Base-by-base conservation (phyloP, 768 basidiomycete species). In the Rhodotorula toruloides region DNA sequence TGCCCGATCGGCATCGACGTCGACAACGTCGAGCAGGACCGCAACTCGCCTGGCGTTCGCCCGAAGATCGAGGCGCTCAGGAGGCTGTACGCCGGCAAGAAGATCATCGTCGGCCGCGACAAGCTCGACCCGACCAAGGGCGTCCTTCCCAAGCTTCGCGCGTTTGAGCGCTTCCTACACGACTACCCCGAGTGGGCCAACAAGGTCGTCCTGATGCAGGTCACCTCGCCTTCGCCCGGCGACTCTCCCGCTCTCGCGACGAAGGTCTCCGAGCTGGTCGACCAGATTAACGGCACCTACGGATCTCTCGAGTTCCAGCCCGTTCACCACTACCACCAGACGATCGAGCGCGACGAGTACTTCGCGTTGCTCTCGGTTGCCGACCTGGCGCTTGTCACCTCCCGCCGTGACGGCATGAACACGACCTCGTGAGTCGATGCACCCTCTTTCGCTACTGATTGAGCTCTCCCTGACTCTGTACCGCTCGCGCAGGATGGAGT, bases 101-200 rank as follows among this genome's bases (percentile, higher is more conserved):
- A 97, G 83, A 97, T 99, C 75, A 92, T 99, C 62, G 89, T 98
- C 19, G 94, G 91, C 25, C 83, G 94, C 13, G 94, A 99, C 78
- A 99, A 99, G 81, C 83, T 98, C 47, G 94, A 98, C 74, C 90
- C 92, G n/a, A 92, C 96, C 74, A 97, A 97, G 80, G 94, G 94
- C 49, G 90, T 99, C 31, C 79, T 97, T 70, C 93, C 98, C 80
- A 99, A 99, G 89, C 84, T 99, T 43, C 88, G 90, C 54, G 93
- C 93, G 0, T 99, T 97, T 74, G 89, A 97, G 79, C 92, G 93
- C 76, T 84, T 99, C 63, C 80, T 99, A 27, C 84, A 86, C 68
- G 89, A 90, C 72, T 97, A 92, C 80, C 96, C 96, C 4, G 85
- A 96, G 74, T 99, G 94, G 96, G 82, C 62, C 21, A 54, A 69